Evolutionary conservation across 805 yeast genomes (phyloP).

Genomic region (Metschnikowia cubensis): DNA sequence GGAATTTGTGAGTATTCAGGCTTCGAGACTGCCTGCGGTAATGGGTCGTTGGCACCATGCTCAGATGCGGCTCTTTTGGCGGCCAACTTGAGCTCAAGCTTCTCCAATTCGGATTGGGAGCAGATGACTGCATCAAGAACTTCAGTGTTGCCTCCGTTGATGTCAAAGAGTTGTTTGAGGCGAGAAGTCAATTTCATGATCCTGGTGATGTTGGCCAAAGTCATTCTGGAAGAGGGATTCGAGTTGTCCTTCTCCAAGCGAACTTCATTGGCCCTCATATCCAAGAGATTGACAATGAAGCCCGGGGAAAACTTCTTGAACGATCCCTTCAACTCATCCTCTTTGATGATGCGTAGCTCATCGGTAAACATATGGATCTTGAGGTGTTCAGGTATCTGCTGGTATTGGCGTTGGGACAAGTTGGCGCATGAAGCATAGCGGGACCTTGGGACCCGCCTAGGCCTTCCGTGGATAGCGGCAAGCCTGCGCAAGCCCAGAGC

Average conservation of each 20-base stretch:
- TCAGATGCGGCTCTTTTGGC: background rate
- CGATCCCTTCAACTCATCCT: constrained; percentile 13
- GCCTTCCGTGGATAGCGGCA: no score
- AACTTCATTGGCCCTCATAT: constrained; percentile 11
- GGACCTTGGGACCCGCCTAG: no score
- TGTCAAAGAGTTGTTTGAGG: constrained; percentile 10
- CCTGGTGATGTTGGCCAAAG: constrained; percentile 8
- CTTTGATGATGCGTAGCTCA: constrained; percentile 13
- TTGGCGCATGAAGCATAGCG: background rate
- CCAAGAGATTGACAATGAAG: constrained; percentile 9
- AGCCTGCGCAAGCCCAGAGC: background rate
- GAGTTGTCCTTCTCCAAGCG: constrained; percentile 7
- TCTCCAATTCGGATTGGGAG: constrained; percentile 11
- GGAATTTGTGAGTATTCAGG: constrained; percentile 14
- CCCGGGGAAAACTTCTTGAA: constrained; percentile 8
- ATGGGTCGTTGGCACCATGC: constrained; percentile 10
- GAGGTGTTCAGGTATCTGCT: constrained; percentile 22
- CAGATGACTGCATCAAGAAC: constrained; percentile 16
- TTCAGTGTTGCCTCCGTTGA: constrained; percentile 17
- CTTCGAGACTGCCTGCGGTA: constrained; percentile 6
- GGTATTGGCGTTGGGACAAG: background rate
- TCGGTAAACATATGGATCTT: constrained; percentile 17
- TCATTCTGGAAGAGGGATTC: constrained; percentile 10
- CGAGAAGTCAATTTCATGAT: constrained; percentile 13
- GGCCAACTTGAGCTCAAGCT: constrained; percentile 13